Conservation (phyloP, 805 yeast species). For the Scheffersomyces lignosus region DNA sequence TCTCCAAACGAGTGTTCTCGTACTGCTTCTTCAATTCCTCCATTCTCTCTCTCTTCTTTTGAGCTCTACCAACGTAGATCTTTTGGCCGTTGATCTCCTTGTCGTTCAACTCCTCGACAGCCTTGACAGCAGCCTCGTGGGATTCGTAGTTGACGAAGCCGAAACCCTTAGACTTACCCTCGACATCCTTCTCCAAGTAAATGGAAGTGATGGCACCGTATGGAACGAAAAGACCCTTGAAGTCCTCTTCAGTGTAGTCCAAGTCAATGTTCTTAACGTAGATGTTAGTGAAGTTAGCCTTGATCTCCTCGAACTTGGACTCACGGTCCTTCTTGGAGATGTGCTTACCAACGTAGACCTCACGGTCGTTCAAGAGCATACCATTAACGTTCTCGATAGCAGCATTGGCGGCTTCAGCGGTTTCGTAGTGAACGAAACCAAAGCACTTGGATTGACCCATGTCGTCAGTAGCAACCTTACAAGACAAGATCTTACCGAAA, state of each 20-base stretch:
- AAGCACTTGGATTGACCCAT: conserved; percentile 91
- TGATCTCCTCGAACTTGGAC: conserved; percentile 84
- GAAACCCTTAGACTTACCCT: conserved; percentile 91
- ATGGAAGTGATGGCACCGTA: conserved; percentile 84
- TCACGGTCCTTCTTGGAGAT: conserved; percentile 91
- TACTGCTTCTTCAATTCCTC: conserved; percentile 94
- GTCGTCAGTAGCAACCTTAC: conserved; percentile 96
- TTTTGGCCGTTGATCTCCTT: conserved; percentile 80
- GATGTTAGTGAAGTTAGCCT: conserved; percentile 93
- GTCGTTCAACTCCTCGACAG: conserved; percentile 90
- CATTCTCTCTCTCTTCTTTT: conserved; percentile 96
- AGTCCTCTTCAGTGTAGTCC: conserved; percentile 69
- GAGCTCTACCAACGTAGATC: conserved; percentile 97
- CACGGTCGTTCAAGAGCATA: conserved; percentile 94
- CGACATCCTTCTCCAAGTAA: conserved; percentile 73
- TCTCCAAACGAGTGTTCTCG: conserved; percentile 89
- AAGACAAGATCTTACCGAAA: conserved; percentile 92
- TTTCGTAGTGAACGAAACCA: conserved; percentile 96
- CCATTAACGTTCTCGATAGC: conserved; percentile 98
- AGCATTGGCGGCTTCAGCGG: conserved; percentile 86
- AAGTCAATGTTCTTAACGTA: conserved; percentile 86
- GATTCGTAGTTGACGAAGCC: conserved; percentile 90
- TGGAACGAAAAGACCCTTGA: conserved; percentile 67
- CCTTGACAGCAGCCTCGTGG: conserved; percentile 86
- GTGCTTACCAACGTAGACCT: conserved; percentile 95